phyloP scores from a whole-genome alignment of 768 basidiomycete species.

The Termitomyces sp. region DNA sequence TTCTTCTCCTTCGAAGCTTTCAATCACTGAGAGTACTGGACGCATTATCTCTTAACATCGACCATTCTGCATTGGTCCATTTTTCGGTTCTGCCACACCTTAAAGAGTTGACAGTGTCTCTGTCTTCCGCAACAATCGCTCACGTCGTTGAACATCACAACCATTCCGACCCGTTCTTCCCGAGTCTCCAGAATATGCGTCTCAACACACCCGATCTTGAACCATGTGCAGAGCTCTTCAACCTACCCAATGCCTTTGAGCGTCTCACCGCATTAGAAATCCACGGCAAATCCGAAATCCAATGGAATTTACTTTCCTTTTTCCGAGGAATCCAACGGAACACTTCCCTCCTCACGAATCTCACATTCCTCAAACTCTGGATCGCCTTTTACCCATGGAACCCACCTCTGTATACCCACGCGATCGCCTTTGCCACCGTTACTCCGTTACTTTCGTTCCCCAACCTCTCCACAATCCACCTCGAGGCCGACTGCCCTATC shows the following conservation, averaged over 20 bases:
- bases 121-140: neutral
- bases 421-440: constrained; percentile 1
- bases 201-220: constrained; percentile 1
- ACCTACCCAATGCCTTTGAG: constrained; percentile 2
- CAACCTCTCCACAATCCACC: neutral
- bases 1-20: neutral
- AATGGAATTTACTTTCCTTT: neutral
- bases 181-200: neutral
- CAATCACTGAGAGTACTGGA: constrained; percentile 1
- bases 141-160: neutral
- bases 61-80: neutral
- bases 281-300: neutral
- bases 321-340: neutral
- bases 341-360: neutral
- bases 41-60: constrained; percentile 4
- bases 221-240: constrained; percentile 1
- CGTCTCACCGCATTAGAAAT: neutral
- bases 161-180: neutral
- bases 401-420: neutral
- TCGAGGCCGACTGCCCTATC: constrained; percentile 2
- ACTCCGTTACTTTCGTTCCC: neutral
- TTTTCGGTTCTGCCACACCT: constrained; percentile 1
- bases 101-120: neutral
- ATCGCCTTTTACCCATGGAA: constrained; percentile 2
- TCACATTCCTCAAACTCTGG: constrained; percentile 1